These are phyloP conservation scores for Arabidopsis thaliana DNA, from an alignment of 345 rosid species.

Conservation along the genomic window DNA sequence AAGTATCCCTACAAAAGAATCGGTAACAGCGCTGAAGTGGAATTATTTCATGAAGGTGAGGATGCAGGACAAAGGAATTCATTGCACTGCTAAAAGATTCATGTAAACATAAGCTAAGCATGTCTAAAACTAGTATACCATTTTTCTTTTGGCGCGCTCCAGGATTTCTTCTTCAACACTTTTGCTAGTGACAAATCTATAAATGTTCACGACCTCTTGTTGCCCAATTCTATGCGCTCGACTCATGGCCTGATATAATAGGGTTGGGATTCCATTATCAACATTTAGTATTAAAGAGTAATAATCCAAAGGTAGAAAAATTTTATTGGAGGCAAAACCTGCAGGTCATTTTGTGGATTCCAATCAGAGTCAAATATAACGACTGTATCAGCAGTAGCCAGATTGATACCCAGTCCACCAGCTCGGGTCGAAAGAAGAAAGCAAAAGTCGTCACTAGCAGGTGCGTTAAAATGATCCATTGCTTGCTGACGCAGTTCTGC, in stretches of 20 bases:
- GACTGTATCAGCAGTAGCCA: constrained; percentile 98
- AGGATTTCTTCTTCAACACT: constrained; percentile 99
- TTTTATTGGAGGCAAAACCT: constrained; percentile 53
- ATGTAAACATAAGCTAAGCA: constrained; percentile 15
- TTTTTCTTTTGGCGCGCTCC: constrained; percentile 98
- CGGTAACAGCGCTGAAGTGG: not conserved
- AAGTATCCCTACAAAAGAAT: not conserved
- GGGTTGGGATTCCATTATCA: constrained; percentile 22
- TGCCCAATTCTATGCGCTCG: constrained; percentile 99
- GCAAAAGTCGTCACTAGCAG: constrained; percentile 99
- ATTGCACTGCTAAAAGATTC: constrained; percentile 9
- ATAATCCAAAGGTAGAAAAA: constrained; percentile 18
- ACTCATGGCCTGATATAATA: constrained; percentile 88
- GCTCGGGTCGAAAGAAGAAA: constrained; percentile 99
- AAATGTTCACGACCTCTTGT: constrained; percentile 96
- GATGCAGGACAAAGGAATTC: constrained; percentile 28
- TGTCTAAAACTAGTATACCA: constrained; percentile 56
- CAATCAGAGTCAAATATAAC: constrained; percentile 99
- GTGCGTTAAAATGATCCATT: constrained; percentile 99
- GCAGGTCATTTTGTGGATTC: constrained; percentile 99
- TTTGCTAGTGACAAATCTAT: constrained; percentile 98
- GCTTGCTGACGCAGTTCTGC: constrained; percentile 99
- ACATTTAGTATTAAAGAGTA: constrained; percentile 8
- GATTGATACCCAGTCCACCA: constrained; percentile 99
- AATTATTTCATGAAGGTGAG: constrained; percentile 19